Evolutionary conservation across 139 green algal species (phyloP), one percentile per base, ranked within the genome.

Genomic region (Spirogloea muscicola): DNA sequence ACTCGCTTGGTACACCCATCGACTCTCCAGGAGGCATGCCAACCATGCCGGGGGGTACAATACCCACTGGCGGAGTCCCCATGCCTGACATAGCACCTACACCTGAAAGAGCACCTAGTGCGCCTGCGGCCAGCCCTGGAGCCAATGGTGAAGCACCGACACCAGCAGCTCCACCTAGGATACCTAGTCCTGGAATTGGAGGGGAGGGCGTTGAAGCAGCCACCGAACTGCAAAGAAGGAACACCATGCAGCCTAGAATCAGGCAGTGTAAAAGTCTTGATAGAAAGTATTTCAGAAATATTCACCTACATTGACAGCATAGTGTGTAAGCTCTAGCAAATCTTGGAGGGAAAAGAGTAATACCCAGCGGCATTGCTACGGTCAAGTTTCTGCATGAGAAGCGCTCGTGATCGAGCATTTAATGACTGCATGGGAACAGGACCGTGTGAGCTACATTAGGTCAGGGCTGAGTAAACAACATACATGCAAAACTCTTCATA

Each of bases 351-450:
- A 61, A 36, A 25, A 18, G 9, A 61, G 51, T 21, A 29, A 61
- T 33, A 29, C 13, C 51, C 51, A 29, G 16, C 7, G 33, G 51
- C 29, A 29, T 21, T 6, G 39, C 63, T 61, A 9, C 63, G 5
- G 61, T 76, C 68, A 21, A 76, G 68, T 57, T 76, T 76, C 58
- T 75, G 68, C 68, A 76, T 76, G 7, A 76, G 57, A 31, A 62
- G 27, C 4, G 68, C 68, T 16, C 68, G 10, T 76, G 68, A 76
- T 3, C 68, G 68, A 21, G 68, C 68, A 75, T 76, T 76, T 52
- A 76, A 42, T 31, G 68, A 75, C 68, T 76, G 68, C 55, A 76
- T n/a, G n/a, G n/a, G n/a, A n/a, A n/a, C n/a, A n/a, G n/a, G n/a
- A n/a, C n/a, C n/a, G n/a, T n/a, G n/a, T n/a, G n/a, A n/a, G n/a